Base-by-base conservation (phyloP, 306 rosid genomes). In the Sicyos baderoa region DNA sequence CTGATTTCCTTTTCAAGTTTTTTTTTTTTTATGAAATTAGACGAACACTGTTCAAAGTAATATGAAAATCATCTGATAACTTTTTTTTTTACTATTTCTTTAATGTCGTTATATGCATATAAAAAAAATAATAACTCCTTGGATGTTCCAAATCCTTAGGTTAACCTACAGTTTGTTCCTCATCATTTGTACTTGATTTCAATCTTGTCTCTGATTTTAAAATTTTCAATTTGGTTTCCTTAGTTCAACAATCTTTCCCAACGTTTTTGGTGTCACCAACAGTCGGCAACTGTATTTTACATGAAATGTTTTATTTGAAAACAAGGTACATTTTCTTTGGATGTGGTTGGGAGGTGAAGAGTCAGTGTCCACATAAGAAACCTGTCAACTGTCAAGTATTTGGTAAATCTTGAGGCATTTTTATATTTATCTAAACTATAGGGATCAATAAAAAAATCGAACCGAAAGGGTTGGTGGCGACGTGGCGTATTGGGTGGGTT, bases 1-100 rank as follows among this genome's bases (percentile, higher is more conserved):
- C 23, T 16, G 59, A 80, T 51, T 25, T 74, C 44, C 49, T 55
- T 62, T 59, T 49, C 27, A 32, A 65, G 4, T 37, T 37, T 37
- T 5, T 0, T 37, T 37, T 14, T 13, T 42, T 18, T 1, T 19
- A 1, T 63, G 32, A 18, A 63, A 63, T 11, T 9, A 42, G 52
- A 42, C 9, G 4, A 42, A 18, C 70, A 42, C 35, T 40, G 45
- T 2, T 22, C 14, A 0, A n/a, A 17, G 45, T 63, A 63, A 37
- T 64, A 18, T 1, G 70, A 42, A 21, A 9, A 2, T 60, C 53
- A 19, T 65, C 37, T 48, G 11, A 6, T 16, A 2, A 18, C 13
- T 68, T 53, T 47, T 47, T 62, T 42, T 40, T 40, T 62, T 13
- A 60, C 16, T 59, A 27, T 15, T 29, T 63, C 70, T 18, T 63